Evolutionary conservation across 345 rosid species (phyloP).

Genomic region (Melaleuca alternifolia): DNA sequence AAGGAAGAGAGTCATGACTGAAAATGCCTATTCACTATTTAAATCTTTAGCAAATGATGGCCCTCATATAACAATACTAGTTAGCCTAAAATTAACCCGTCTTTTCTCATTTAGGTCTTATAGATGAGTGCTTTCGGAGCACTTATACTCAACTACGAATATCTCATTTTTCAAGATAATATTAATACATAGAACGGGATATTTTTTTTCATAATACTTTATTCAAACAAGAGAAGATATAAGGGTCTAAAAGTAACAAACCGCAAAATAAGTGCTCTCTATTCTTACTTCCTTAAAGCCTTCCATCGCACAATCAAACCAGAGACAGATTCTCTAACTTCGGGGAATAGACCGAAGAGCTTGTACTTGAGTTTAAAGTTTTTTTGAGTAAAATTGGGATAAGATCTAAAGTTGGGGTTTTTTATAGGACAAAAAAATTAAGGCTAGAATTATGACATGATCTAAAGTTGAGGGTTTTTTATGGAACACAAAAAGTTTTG

Average conservation of each 20-base stretch:
- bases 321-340: not conserved
- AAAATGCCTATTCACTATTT: not conserved
- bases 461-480: too few species aligned
- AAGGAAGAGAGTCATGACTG: not conserved
- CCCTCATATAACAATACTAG: not conserved
- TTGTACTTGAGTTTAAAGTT: too few species aligned
- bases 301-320: not conserved
- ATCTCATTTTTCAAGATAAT: not conserved
- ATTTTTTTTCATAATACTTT: not conserved
- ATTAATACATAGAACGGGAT: not conserved
- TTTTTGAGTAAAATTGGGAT: too few species aligned
- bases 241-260: not conserved
- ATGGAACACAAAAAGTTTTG: too few species aligned
- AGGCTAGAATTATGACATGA: too few species aligned
- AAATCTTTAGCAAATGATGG: not conserved
- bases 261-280: not conserved
- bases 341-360: too few species aligned
- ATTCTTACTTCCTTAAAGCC: not conserved
- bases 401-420: too few species aligned
- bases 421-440: too few species aligned
- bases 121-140: not conserved
- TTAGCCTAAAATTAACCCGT: not conserved
- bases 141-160: not conserved
- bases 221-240: not conserved
- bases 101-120: not conserved